phyloP scores from a whole-genome alignment of 208 protist species.

The Strigomonas culicis region DNA sequence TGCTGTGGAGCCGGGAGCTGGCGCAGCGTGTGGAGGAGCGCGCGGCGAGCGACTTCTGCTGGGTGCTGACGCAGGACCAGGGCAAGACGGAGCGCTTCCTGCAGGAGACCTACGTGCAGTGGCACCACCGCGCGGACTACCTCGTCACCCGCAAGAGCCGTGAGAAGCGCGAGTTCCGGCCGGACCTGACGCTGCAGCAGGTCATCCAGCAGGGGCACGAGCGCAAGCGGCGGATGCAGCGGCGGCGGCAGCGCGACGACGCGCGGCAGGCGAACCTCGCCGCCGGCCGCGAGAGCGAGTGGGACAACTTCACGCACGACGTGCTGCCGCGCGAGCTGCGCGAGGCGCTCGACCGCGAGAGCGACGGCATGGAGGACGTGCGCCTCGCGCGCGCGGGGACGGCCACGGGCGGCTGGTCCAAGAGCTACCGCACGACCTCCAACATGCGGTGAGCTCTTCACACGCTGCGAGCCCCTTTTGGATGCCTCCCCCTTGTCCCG shows the following conservation, averaged over 20 bases:
- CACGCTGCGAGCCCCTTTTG: too few species aligned
- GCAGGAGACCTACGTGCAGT: slow-evolving; percentile 83
- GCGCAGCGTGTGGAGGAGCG: slow-evolving; percentile 44
- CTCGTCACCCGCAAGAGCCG: slow-evolving; percentile 81
- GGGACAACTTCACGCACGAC: slow-evolving; percentile 83
- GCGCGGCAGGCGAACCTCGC: slow-evolving; percentile 35
- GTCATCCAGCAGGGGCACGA: slow-evolving; percentile 84
- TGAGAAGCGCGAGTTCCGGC: slow-evolving; percentile 84
- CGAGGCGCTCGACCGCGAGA: slow-evolving; percentile 79
- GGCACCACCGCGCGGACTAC: slow-evolving; percentile 86
- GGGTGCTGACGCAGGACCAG: slow-evolving; percentile 66
- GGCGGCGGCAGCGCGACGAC: slow-evolving; percentile 35
- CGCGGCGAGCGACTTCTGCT: slow-evolving; percentile 73
- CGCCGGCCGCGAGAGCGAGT: slow-evolving; percentile 52
- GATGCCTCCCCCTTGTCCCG: too few species aligned
- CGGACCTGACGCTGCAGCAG: slow-evolving; percentile 74
- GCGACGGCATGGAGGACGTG: slow-evolving; percentile 89
- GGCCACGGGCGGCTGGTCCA: slow-evolving; percentile 72
- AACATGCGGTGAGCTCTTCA: slow-evolving; percentile 42
- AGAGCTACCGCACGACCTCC: slow-evolving; percentile 62
- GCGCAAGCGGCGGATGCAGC: slow-evolving; percentile 81
- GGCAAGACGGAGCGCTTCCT: slow-evolving; percentile 78
- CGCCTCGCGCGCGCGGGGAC: slow-evolving; percentile 64
- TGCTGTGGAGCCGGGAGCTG: slow-evolving; percentile 72
- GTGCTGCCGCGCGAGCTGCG: slow-evolving; percentile 83